A percentile compares a stretch with the other conserved stretches of the same genome.
Conservation (phyloP, 1,284 basidiomycete genomes). For the Moesziomyces antarcticus region DNA sequence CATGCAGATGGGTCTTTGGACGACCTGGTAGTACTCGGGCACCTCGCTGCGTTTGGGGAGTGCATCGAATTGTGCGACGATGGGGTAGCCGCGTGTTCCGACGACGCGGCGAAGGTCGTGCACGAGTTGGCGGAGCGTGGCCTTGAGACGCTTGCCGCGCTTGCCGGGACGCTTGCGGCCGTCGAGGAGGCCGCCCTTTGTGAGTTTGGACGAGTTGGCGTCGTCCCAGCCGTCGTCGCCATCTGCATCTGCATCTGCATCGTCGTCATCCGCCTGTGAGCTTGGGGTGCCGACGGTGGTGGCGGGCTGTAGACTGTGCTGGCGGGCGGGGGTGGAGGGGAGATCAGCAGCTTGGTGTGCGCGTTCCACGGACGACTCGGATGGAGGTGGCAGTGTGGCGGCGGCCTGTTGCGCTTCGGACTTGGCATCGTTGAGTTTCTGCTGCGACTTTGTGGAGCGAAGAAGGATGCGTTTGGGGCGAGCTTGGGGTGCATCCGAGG, state of each 20-base stretch:
- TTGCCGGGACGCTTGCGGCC: conserved; percentile 52
- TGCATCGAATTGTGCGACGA: conserved; percentile 55
- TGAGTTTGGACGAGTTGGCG: conserved; percentile 33
- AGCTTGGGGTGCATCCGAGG: conserved; percentile 11
- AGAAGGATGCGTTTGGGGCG: conserved; percentile 41
- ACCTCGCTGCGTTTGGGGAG: conserved; percentile 57
- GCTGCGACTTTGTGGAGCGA: conserved; percentile 31
- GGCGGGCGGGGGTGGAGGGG: conserved; percentile 24
- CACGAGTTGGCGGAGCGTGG: conserved; percentile 56
- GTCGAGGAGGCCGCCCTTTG: conserved; percentile 44
- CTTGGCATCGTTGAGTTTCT: conserved; percentile 34
- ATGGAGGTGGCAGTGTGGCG: conserved; percentile 1
- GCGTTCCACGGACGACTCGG: neutral
- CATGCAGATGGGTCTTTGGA: conserved; percentile 57
- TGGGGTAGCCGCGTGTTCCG: conserved; percentile 38
- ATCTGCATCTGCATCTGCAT: conserved; percentile 25
- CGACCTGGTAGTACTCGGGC: conserved; percentile 65
- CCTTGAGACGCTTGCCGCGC: conserved; percentile 62
- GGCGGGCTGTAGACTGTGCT: conserved; percentile 26
- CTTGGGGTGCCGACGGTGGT: conserved; percentile 32
- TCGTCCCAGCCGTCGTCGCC: conserved; percentile 22
- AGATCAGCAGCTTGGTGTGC: conserved; percentile 1
- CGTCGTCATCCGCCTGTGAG: conserved; percentile 33
- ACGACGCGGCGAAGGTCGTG: conserved; percentile 39
- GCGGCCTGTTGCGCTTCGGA: conserved; percentile 11